Evolutionary conservation across 371 early-diverging fungal genomes (phyloP).

Genomic region (Saksenaea oblongispora): DNA sequence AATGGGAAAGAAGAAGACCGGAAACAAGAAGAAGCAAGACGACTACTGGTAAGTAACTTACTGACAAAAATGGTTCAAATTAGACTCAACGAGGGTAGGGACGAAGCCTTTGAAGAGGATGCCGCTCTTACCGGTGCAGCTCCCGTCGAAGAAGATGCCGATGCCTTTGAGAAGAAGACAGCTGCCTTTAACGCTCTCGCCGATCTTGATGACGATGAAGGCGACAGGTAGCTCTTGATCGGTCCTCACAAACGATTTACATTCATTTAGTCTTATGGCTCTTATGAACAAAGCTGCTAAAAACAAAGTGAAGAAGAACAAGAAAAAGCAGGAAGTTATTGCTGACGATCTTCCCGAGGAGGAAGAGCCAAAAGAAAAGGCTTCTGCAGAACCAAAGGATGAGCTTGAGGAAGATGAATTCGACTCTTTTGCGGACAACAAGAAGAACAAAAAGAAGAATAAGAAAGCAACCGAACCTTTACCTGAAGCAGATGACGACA

Average conservation of each 20-base stretch:
- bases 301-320: slow-evolving; percentile 52
- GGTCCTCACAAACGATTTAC: not conserved
- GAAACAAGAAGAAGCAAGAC: slow-evolving; percentile 49
- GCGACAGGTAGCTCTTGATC: slow-evolving; percentile 18
- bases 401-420: slow-evolving; percentile 26
- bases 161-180: slow-evolving; percentile 36
- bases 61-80: slow-evolving; percentile 16
- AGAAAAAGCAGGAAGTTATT: slow-evolving; percentile 37
- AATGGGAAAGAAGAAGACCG: slow-evolving; percentile 56
- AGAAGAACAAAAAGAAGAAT: slow-evolving; percentile 45
- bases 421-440: slow-evolving; percentile 37
- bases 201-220: slow-evolving; percentile 30
- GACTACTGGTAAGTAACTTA: slow-evolving; percentile 43
- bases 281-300: slow-evolving; percentile 52
- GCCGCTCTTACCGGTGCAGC: slow-evolving; percentile 33
- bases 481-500: slow-evolving; percentile 17
- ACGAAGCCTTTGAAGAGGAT: slow-evolving; percentile 38
- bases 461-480: slow-evolving; percentile 25
- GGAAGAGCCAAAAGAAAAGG: slow-evolving; percentile 18
- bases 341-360: slow-evolving; percentile 34
- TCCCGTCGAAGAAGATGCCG: slow-evolving; percentile 36
- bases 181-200: slow-evolving; percentile 35
- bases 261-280: slow-evolving; percentile 45
- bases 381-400: slow-evolving; percentile 16
- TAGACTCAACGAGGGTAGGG: slow-evolving; percentile 6